These are phyloP conservation scores for Asterella californica DNA, from an alignment of 225 moss, liverwort and hornwort genomes.

Conservation along the genomic window DNA sequence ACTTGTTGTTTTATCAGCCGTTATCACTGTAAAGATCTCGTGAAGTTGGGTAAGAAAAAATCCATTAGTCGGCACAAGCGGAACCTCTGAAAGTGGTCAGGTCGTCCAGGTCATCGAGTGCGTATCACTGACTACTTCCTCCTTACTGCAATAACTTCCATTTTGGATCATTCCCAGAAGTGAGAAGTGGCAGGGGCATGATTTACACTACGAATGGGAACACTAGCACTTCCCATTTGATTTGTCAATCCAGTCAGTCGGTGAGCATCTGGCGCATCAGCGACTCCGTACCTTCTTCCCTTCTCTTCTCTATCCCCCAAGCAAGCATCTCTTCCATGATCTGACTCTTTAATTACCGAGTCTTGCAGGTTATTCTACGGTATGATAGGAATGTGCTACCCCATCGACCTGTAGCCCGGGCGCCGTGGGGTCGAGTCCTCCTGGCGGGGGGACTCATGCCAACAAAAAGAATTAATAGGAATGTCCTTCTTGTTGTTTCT, in stretches of 20 bases:
- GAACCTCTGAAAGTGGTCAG: neutral
- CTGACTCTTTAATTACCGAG: neutral
- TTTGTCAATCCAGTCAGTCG: neutral
- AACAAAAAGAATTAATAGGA: no score
- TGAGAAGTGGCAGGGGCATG: neutral
- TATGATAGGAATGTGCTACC: no score
- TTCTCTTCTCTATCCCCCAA: neutral
- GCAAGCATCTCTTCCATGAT: slow-evolving; percentile 13
- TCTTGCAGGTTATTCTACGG: neutral
- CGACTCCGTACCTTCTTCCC: neutral
- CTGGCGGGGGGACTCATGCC: no score
- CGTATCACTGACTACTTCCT: neutral
- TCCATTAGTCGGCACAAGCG: neutral
- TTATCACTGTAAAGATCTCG: neutral
- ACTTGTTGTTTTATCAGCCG: neutral
- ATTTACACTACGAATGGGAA: neutral
- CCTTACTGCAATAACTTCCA: neutral
- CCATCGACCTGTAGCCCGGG: no score
- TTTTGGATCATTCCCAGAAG: neutral
- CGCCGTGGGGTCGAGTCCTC: no score
- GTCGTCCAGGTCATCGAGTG: neutral
- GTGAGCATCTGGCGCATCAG: slow-evolving; percentile 5
- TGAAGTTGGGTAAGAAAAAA: neutral
- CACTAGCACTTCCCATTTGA: neutral
- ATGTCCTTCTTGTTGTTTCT: neutral